These are phyloP conservation scores for Xylaria curta DNA, from an alignment of 495 filamentous ascomycete species.

Conservation along the genomic window DNA sequence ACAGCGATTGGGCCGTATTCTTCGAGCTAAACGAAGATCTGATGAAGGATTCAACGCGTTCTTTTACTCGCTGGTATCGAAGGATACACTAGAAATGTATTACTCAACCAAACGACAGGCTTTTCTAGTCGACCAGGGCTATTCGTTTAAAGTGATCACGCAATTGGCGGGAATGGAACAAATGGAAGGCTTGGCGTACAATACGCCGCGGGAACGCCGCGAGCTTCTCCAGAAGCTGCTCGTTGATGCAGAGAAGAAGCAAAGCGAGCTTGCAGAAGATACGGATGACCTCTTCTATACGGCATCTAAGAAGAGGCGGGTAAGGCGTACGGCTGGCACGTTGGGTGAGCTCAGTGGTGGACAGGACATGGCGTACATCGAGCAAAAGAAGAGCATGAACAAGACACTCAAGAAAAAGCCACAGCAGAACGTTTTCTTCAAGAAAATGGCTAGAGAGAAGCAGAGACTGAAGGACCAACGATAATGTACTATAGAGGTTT, in stretches of 20 bases:
- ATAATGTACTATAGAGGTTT: slow-evolving; percentile 2
- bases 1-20: slow-evolving; percentile 91
- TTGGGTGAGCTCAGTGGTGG: slow-evolving; percentile 86
- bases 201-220: slow-evolving; percentile 78
- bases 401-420: slow-evolving; percentile 73
- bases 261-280: slow-evolving; percentile 73
- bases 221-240: slow-evolving; percentile 93
- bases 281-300: slow-evolving; percentile 81
- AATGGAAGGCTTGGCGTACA: slow-evolving; percentile 79
- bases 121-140: slow-evolving; percentile 97
- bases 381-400: slow-evolving; percentile 81
- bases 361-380: slow-evolving; percentile 95
- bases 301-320: slow-evolving; percentile 56
- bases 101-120: slow-evolving; percentile 97
- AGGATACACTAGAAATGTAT: slow-evolving; percentile 98
- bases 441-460: slow-evolving; percentile 80
- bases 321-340: slow-evolving; percentile 80
- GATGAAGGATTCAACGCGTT: slow-evolving; percentile 99
- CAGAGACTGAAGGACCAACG: slow-evolving; percentile 36
- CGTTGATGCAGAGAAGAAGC: slow-evolving; percentile 77
- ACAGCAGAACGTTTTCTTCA: slow-evolving; percentile 66
- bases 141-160: slow-evolving; percentile 99
- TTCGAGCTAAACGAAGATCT: slow-evolving; percentile 93
- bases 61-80: slow-evolving; percentile 96
- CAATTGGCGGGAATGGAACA: slow-evolving; percentile 90